A percentile compares a stretch with the other conserved stretches of the same genome.
These are phyloP conservation scores for Cyclotella choctawhatcheeana DNA, from an alignment of 108 stramenopile species.

Conservation along the genomic window DNA sequence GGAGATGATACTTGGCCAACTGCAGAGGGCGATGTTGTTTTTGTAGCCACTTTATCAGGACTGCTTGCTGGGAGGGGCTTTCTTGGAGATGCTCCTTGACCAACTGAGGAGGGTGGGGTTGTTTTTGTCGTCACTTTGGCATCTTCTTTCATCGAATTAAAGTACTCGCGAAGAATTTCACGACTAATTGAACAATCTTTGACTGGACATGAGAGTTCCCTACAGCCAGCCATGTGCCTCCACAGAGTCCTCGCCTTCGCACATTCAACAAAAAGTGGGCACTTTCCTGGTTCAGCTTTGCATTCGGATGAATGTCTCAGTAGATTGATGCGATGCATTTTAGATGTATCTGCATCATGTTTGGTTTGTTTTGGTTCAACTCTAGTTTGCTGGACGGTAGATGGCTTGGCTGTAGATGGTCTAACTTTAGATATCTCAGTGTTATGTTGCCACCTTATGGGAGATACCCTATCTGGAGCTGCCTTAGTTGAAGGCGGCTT, in stretches of 20 bases:
- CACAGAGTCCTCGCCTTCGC: not conserved
- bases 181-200: not conserved
- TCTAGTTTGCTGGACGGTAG: too few relatives aligned
- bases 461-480: too few relatives aligned
- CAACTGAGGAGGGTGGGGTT: not conserved
- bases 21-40: too few relatives aligned
- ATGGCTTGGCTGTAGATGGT: too few relatives aligned
- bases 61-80: too few relatives aligned
- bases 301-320: not conserved
- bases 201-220: not conserved
- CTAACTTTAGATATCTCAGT: too few relatives aligned
- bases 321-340: not conserved
- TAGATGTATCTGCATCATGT: not conserved
- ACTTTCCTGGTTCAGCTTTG: not conserved
- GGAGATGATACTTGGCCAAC: too few relatives aligned
- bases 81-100: too few relatives aligned
- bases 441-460: too few relatives aligned
- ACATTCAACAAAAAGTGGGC: not conserved
- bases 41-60: too few relatives aligned
- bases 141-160: not conserved
- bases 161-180: not conserved
- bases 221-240: conserved; percentile 1
- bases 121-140: not conserved
- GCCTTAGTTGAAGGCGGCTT: too few relatives aligned
- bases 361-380: not conserved